phyloP scores from a whole-genome alignment of 495 filamentous ascomycete genomes.

The Hypoxylon lienhwacheense region DNA sequence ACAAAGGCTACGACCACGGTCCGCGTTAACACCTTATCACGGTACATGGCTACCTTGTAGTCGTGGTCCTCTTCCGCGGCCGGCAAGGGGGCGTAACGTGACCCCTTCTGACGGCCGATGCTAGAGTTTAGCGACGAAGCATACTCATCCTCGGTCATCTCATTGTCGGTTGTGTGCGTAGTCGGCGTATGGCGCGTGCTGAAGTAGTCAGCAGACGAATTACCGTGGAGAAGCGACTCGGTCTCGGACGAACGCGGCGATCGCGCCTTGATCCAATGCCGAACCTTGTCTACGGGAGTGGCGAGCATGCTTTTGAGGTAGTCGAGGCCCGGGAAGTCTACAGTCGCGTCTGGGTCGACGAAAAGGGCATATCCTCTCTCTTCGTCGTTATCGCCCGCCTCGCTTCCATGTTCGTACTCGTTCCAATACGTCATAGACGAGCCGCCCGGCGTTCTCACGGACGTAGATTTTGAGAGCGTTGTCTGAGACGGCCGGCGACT shows the following conservation, averaged over 20 bases:
- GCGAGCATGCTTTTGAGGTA: slow-evolving; percentile 47
- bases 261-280: slow-evolving; percentile 44
- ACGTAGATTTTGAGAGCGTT: slow-evolving; percentile 8
- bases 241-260: slow-evolving; percentile 29
- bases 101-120: slow-evolving; percentile 25
- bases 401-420: slow-evolving; percentile 66
- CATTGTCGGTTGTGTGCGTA: slow-evolving; percentile 21
- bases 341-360: slow-evolving; percentile 55
- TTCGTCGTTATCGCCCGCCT: slow-evolving; percentile 52
- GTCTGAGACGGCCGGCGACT: slow-evolving; percentile 24
- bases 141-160: slow-evolving; percentile 33
- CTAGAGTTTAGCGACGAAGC: slow-evolving; percentile 32
- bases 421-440: slow-evolving; percentile 58
- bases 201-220: slow-evolving; percentile 39
- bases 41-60: slow-evolving; percentile 44
- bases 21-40: slow-evolving; percentile 52
- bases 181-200: slow-evolving; percentile 25
- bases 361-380: slow-evolving; percentile 58
- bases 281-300: slow-evolving; percentile 48
- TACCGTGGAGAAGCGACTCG: slow-evolving; percentile 40
- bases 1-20: slow-evolving; percentile 49
- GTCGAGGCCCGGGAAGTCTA: slow-evolving; percentile 51
- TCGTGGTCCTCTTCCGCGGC: slow-evolving; percentile 39
- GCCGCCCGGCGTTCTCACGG: slow-evolving; percentile 10
- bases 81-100: slow-evolving; percentile 48